Evolutionary conservation across 2,329 filamentous ascomycete species (phyloP).

Genomic region (Colletotrichum liriopes): DNA sequence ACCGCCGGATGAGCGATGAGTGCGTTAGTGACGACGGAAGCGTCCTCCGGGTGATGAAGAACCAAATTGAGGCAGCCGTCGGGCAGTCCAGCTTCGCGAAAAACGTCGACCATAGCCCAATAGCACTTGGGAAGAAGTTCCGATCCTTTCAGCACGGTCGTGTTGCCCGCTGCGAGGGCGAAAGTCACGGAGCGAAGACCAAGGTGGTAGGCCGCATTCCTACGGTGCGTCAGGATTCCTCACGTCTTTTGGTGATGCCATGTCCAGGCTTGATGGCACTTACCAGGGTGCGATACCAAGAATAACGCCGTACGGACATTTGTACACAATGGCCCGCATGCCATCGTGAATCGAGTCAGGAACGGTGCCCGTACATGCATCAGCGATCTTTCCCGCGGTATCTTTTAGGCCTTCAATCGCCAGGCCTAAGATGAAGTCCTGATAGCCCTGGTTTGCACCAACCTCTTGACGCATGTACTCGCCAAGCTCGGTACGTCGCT

Average conservation of each 20-base stretch:
- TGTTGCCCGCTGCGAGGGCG: too few relatives aligned
- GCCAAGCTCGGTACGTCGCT: conserved; percentile 72
- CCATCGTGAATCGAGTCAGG: conserved; percentile 51
- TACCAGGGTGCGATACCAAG: conserved; percentile 51
- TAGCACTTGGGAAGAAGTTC: too few relatives aligned
- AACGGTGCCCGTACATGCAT: conserved; percentile 55
- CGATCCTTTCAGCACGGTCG: too few relatives aligned
- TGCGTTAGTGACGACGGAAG: conserved; percentile 51
- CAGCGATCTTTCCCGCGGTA: conserved; percentile 59
- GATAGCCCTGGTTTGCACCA: conserved; percentile 57
- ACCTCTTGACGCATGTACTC: conserved; percentile 71
- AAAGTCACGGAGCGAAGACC: too few relatives aligned
- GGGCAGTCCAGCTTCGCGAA: too few relatives aligned
- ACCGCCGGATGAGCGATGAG: conserved; percentile 56
- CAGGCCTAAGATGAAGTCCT: conserved; percentile 56
- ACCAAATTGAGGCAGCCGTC: conserved; percentile 58
- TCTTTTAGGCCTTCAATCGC: conserved; percentile 59
- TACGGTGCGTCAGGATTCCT: too few relatives aligned
- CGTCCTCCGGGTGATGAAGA: conserved; percentile 51
- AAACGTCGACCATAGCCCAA: too few relatives aligned
- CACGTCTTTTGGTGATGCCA: too few relatives aligned
- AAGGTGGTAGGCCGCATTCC: too few relatives aligned
- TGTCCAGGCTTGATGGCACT: too few relatives aligned
- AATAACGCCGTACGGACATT: conserved; percentile 65
- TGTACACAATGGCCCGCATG: conserved; percentile 73